Evolutionary conservation across 2,329 filamentous ascomycete genomes (phyloP).

Genomic region (Alternaria gansuensis): DNA sequence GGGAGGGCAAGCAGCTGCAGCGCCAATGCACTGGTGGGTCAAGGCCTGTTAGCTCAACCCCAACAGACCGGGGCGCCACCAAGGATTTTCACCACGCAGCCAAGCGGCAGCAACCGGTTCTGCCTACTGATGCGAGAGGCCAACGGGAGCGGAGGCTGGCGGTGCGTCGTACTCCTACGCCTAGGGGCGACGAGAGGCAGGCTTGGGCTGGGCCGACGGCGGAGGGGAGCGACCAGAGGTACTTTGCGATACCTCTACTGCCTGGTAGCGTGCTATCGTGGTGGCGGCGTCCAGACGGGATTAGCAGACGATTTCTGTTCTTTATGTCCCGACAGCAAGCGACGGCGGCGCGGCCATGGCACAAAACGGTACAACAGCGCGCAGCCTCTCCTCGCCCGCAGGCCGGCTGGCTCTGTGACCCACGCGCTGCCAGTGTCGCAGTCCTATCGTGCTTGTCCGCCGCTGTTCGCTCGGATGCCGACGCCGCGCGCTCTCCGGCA

Average conservation of each 20-base stretch:
- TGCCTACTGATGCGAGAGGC: constrained; percentile 15
- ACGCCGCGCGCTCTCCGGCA: constrained; percentile 16
- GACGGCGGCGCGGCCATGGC: constrained; percentile 36
- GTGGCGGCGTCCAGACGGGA: constrained; percentile 10
- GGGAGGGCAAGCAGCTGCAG: constrained; percentile 27
- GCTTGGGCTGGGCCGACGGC: constrained; percentile 21
- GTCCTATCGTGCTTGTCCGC: constrained; percentile 12
- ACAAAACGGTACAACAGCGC: constrained; percentile 39
- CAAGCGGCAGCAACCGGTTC: constrained; percentile 45
- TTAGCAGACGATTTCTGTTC: constrained; percentile 17
- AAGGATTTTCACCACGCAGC: constrained; percentile 41
- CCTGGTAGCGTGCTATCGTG: not conserved
- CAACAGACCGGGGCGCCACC: constrained; percentile 46
- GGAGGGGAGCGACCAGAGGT: constrained; percentile 27
- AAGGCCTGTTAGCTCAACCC: constrained; percentile 35
- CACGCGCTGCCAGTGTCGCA: constrained; percentile 11
- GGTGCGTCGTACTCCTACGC: constrained; percentile 19
- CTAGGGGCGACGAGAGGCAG: constrained; percentile 9
- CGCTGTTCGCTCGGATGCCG: constrained; percentile 20
- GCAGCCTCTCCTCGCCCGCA: constrained; percentile 14
- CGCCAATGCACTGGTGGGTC: constrained; percentile 43
- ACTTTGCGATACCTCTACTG: constrained; percentile 21
- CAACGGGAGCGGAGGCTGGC: constrained; percentile 25
- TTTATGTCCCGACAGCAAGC: constrained; percentile 33
- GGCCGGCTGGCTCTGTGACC: constrained; percentile 18